Evolutionary conservation across 2,329 filamentous ascomycete genomes (phyloP), one percentile per base, ranked within the genome.

Genomic region (Teratosphaeria nubilosa): DNA sequence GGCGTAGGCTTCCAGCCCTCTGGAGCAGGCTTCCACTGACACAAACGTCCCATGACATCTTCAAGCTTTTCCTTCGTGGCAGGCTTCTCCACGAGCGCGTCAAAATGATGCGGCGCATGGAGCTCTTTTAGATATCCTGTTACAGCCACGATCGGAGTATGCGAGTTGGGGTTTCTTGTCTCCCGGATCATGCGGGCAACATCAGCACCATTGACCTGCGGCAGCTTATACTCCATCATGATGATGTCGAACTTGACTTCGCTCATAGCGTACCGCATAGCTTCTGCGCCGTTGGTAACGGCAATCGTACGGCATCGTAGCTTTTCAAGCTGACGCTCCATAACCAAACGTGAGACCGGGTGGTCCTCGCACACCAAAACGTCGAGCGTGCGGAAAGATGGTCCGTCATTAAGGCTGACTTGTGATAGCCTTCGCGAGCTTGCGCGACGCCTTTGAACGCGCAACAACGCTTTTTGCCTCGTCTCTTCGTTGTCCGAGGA

Each of bases 221-320:
- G 92, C 52, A 99, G 78, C 71, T 92, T 95, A 76, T 91, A 96
- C 74, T 99, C 94, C 73, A 96, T 92, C 79, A 99, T 94, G 71
- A 99, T 96, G 66, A 96, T 90, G 74, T 99, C 94, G 69, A 97
- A 99, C 69, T 97, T 95, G 70, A 99, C 92, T 70, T 97, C 92
- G 69, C 92, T 92, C 80, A 95, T 89, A 30, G 94, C 91, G 74
- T 94, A 96, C 24, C 92, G 85, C 67, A 96, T 87, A 11, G 92
- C 94, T 70, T 99, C 94, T 0, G 90, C 86, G 0, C 94, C 94
- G 65, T 91, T 96, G 2, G 86, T 82, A 4, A 94, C 92, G 2
- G 90, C 91, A 67, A 99, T 94, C 9, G 92, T 96, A 50, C 94
- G 88, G 68, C 94, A 99, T 37, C 90, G 87, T 37, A 97, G 78